Base-by-base conservation (phyloP, 1,139 yeast species). In the Saccharomycopsis hybrid region DNA sequence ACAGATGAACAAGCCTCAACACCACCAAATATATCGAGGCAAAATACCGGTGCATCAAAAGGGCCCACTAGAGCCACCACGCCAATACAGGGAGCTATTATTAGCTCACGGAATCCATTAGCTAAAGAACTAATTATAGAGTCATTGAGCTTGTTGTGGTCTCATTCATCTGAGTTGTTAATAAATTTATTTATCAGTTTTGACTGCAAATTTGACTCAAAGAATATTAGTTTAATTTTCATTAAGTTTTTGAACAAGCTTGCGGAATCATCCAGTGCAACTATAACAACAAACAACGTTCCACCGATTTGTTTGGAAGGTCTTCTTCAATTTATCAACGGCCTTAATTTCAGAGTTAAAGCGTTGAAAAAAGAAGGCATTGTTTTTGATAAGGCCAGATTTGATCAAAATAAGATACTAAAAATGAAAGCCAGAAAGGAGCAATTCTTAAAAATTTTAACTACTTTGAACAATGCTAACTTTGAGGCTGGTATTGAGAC, bases 251-350 rank as follows among this genome's bases (percentile, higher is more conserved):
- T 94, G 49, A 82, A 95, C 55, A 76, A 84, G 49, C 70, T 87
- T 41, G 81, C 96, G 0, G 74, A 85, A 45, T 94, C 96, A 0
- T 95, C 87, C 59, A 77, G 89, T 25, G 92, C 96, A 0, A 58
- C 68, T 4, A 71, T 76, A 59, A 83, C 95, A 0, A 86, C 97
- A 0, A 87, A 85, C 38, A 83, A 80, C 60, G 96, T 92, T 1
- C 97, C 98, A 0, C 97, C 97, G 1, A 76, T 90, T 8, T 92
- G 97, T 60, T 71, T 92, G 45, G 97, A 92, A 60, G 96, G 97
- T 1, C 65, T 92, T 2, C 71, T 92, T 35, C 75, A 86, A 2
- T 80, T 84, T 56, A 71, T 89, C 37, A 75, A 80, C 50, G 82
- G 83, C n/a, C 71, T 89, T 41, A 76, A 77, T 56, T 5, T 35